A percentile compares a stretch with the other conserved stretches of the same genome.
Evolutionary conservation across 176 grass and related monocot species (phyloP).

Genomic region (Alopecurus myosuroides): DNA sequence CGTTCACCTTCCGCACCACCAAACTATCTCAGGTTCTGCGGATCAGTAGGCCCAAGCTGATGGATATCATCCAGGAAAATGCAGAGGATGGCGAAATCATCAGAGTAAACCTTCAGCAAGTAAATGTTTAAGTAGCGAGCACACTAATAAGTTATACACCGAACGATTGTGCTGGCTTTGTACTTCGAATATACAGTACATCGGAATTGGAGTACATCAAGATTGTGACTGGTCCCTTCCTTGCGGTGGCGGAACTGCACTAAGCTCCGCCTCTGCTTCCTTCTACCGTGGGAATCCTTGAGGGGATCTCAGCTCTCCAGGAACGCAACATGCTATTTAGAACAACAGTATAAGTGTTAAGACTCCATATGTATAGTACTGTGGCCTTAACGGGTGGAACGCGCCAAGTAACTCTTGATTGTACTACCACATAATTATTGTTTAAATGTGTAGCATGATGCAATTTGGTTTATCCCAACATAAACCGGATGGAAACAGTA

Average conservation of each 20-base stretch:
- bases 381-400: neutral
- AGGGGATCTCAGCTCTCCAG: neutral
- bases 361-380: neutral
- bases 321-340: neutral
- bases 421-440: neutral
- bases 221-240: neutral
- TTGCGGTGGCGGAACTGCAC: too few species aligned
- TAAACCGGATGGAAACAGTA: neutral
- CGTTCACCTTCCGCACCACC: conserved; percentile 59
- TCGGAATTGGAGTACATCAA: neutral
- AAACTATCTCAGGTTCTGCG: conserved; percentile 72
- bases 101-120: conserved; percentile 57
- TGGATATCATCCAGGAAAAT: conserved; percentile 67
- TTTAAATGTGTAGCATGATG: neutral
- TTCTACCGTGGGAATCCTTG: too few species aligned
- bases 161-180: neutral
- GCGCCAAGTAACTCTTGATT: neutral
- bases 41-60: conserved; percentile 54
- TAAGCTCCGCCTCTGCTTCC: too few species aligned
- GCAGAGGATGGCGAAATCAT: conserved; percentile 50
- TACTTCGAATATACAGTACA: neutral
- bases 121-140: neutral
- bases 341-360: neutral
- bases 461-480: neutral
- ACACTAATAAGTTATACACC: neutral